Base-by-base conservation (phyloP, 2,329 filamentous ascomycete genomes). In the Colletotrichum ledebouriae region DNA sequence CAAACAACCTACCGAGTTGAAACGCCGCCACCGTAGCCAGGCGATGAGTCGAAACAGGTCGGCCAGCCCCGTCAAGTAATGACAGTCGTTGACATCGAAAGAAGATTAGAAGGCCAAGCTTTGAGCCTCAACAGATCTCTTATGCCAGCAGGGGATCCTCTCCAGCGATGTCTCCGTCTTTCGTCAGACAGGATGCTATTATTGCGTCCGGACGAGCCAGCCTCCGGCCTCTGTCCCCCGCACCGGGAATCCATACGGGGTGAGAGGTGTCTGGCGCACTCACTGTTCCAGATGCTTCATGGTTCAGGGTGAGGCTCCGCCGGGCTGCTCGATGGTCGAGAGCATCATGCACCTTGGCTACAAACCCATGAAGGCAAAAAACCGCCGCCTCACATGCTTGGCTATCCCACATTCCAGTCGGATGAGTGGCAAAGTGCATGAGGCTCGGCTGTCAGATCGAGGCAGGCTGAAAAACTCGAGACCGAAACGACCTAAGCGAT, bases 371-470 rank as follows among this genome's bases (percentile, higher is more conserved):
- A 59, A 37, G 47, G 20, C 20, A 29, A 39, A 25, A 50, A n/a
- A 52, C 22, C 22, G 5, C 46, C 10, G 22, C 44, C 25, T 22
- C 25, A 44, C n/a, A 39, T 29, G 44, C 59, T 47, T 63, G 44
- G 37, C 52, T 52, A 53, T 57, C 42, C 25, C 52, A 52, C 50
- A 44, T 50, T 29, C 59, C 46, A 47, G 52, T 52, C 37, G 29
- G 46, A 63, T 46, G 25, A 37, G 59, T 17, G 52, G 60, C 47
- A 50, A 17, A 47, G 61, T 44, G 61, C 55, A 56, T 59, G 47
- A 68, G 61, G 49, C 49, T 59, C 34, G 60, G 65, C 65, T 49
- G 65, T 68, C 65, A 55, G 65, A 68, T 49, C 49, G 59, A 56
- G 25, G 44, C 34, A 62, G 59, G 44, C 63, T 63, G 63, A 56